phyloP scores from a whole-genome alignment of 495 filamentous ascomycete genomes.

The Melanomma pulvis-pyrius region DNA sequence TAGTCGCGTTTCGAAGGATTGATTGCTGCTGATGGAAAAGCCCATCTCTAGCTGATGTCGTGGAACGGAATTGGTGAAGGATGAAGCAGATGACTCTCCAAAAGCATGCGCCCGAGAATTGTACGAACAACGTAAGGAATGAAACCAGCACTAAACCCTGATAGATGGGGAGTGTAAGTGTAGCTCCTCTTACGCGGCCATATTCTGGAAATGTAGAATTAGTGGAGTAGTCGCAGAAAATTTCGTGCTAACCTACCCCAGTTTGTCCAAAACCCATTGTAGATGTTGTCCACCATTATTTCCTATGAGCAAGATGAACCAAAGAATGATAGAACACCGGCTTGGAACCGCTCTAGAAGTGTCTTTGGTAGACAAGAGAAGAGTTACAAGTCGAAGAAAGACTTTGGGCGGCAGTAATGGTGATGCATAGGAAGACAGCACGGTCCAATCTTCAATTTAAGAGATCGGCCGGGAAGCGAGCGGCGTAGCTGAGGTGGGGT shows the following conservation, averaged over 20 bases:
- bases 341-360: neutral
- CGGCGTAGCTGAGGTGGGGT: neutral
- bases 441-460: neutral
- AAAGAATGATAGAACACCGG: neutral
- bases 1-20: conserved; percentile 29
- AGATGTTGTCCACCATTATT: conserved; percentile 7
- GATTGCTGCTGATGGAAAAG: conserved; percentile 36
- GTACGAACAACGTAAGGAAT: conserved; percentile 37
- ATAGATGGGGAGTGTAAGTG: conserved; percentile 19
- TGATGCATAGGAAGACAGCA: neutral
- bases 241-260: conserved; percentile 27
- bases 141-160: conserved; percentile 27
- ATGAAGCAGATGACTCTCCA: conserved; percentile 36
- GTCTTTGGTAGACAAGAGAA: too few species aligned
- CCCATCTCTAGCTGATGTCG: conserved; percentile 17
- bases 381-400: neutral
- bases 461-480: neutral
- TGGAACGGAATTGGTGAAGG: conserved; percentile 30
- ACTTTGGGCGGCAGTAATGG: neutral
- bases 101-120: conserved; percentile 26
- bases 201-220: conserved; percentile 3
- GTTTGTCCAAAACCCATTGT: conserved; percentile 27
- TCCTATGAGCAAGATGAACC: neutral
- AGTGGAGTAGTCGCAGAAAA: neutral
- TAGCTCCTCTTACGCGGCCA: conserved; percentile 16